Percentiles rank a stretch among this genome's conserved stretches.
Conservation (phyloP, 116 monocot genomes). For the Posidonia oceanica region DNA sequence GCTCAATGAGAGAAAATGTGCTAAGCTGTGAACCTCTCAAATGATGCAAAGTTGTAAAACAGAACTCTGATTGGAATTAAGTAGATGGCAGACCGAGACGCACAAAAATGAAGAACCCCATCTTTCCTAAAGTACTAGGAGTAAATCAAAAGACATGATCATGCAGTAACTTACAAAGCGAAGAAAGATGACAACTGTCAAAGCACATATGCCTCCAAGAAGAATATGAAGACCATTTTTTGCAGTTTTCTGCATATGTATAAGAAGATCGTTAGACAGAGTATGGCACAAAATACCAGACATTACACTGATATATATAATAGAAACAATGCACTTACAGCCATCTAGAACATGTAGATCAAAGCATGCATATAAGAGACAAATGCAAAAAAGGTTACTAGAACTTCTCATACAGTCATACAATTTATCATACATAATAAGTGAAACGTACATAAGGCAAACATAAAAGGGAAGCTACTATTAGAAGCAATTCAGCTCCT, state of each 20-base stretch:
- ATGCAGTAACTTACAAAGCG: constrained; percentile 70
- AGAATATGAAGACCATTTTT: constrained; percentile 62
- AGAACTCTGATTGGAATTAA: no score
- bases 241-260: constrained; percentile 62
- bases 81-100: no score
- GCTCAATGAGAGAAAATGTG: no score
- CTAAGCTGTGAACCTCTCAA: no score
- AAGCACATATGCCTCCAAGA: constrained; percentile 70
- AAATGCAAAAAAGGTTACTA: background rate
- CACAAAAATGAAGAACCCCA: background rate
- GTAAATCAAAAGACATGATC: background rate
- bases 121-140: background rate
- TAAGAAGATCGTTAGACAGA: background rate
- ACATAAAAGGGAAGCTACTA: no score
- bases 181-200: constrained; percentile 67
- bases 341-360: background rate
- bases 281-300: background rate
- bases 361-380: background rate
- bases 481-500: no score
- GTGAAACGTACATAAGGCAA: no score
- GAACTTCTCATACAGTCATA: background rate
- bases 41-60: no score
- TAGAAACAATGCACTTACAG: background rate
- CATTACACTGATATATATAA: background rate
- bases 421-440: no score